Base-by-base conservation (phyloP, 495 filamentous ascomycete genomes). In the Sordaria brevicollis region DNA sequence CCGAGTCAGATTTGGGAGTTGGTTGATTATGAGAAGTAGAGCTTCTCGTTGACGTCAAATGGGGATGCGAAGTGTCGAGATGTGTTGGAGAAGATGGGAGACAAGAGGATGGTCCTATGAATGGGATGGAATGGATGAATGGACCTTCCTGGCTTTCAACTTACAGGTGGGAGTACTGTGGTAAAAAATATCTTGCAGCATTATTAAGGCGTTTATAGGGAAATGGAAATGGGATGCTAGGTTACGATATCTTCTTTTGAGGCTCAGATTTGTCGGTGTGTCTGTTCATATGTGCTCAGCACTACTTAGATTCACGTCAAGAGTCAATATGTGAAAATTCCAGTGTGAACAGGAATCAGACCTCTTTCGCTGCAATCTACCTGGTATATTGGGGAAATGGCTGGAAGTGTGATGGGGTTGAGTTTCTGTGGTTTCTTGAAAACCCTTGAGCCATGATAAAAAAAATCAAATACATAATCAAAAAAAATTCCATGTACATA, bases 1-100 rank as follows among this genome's bases (percentile, higher is more conserved):
- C 74, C 82, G 31, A 75, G 73, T 65, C 70, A 75, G 69, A 79
- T 79, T 38, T 78, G 75, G 76, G 75, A 79, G 71, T 75, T 79
- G 72, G 73, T 77, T 29, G 78, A 79, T 69, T 72, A 75, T 35
- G 78, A 79, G 33, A 75, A 74, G 11, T 78, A 5, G 0, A 17
- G 41, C 4, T 25, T 1, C 41, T 8, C 19, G 19, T 7, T 49
- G 3, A 1, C n/a, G n/a, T n/a, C n/a, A n/a, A n/a, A n/a, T n/a
- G n/a, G n/a, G n/a, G n/a, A n/a, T n/a, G n/a, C 11, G n/a, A 19
- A 49, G 6, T n/a, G 38, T 5, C 8, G 41, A 49, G 25, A 25
- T 0, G 1, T 21, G 3, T 25, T 49, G 43, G 7, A 15, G 29
- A 8, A 10, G 9, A 11, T 54, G 19, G 43, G 43, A 13, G 10